phyloP scores from a whole-genome alignment of 2,329 filamentous ascomycete genomes.

The Botrytis paeoniae region DNA sequence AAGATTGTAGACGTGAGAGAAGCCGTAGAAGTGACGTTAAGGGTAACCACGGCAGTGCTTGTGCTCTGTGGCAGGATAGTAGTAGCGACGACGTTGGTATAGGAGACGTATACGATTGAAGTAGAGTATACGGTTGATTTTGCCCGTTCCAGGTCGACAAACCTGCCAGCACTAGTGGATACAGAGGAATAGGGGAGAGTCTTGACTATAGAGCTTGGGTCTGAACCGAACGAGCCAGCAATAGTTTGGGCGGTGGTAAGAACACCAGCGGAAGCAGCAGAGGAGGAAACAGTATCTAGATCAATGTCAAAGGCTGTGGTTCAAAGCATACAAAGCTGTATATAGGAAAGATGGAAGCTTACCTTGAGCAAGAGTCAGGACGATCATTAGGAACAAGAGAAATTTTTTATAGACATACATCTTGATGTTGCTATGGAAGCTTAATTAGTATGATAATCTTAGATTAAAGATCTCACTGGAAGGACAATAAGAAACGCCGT shows the following conservation, averaged over 20 bases:
- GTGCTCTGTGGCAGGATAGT: background rate
- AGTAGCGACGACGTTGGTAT: background rate
- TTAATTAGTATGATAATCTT: background rate
- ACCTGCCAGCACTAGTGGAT: background rate
- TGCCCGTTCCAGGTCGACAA: background rate
- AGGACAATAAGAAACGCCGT: background rate
- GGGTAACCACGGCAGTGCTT: background rate
- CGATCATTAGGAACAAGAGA: background rate
- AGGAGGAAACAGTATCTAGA: background rate
- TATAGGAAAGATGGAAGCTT: background rate
- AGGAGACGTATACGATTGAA: background rate
- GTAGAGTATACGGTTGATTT: background rate
- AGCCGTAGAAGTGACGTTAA: background rate
- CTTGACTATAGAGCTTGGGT: background rate
- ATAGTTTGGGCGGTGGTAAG: background rate
- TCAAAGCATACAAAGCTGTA: background rate
- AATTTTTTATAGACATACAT: background rate
- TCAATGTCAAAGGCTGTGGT: background rate
- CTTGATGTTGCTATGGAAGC: background rate
- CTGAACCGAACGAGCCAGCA: background rate
- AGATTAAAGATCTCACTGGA: background rate
- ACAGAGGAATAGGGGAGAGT: background rate
- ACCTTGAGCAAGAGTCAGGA: background rate
- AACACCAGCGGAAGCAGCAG: background rate
- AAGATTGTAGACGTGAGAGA: background rate